Evolutionary conservation across 208 protist species (phyloP).

Genomic region (Trypanosomatidae sp.): DNA sequence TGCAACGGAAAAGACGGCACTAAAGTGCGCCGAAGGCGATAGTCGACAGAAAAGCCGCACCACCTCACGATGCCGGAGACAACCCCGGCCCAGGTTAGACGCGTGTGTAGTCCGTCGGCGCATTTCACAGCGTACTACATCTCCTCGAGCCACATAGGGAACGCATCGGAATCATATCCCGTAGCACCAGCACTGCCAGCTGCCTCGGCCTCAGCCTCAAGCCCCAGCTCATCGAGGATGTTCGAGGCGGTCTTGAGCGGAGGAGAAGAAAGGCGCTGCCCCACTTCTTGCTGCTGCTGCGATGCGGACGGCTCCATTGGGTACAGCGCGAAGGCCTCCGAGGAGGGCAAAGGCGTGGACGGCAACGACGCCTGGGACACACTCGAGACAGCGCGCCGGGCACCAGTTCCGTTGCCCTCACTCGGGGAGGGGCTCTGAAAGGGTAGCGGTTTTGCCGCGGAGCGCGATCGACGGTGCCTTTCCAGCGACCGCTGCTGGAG

Average conservation of each 20-base stretch:
- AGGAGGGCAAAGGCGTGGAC: neutral
- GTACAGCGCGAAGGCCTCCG: neutral
- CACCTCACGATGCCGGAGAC: neutral
- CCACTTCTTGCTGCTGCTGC: neutral
- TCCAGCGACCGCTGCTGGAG: neutral
- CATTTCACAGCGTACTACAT: neutral
- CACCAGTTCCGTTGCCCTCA: neutral
- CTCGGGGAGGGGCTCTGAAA: neutral
- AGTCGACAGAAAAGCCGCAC: neutral
- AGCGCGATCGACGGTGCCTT: neutral
- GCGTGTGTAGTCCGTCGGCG: neutral
- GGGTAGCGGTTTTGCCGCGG: neutral
- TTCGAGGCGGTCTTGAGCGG: slow-evolving; percentile 2
- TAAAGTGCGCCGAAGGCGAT: neutral
- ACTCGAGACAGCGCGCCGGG: no score
- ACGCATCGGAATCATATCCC: neutral
- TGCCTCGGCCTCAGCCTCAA: neutral
- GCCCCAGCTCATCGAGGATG: slow-evolving; percentile 9
- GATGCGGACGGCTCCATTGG: neutral
- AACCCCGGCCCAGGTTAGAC: neutral
- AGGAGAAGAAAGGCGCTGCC: neutral
- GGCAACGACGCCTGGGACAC: neutral
- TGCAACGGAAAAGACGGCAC: neutral
- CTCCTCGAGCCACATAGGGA: slow-evolving; percentile 19
- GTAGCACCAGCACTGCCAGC: neutral